Evolutionary conservation across 1,284 basidiomycete genomes (phyloP), one percentile per base, ranked within the genome.

Genomic region (Ceratobasidium sp.): DNA sequence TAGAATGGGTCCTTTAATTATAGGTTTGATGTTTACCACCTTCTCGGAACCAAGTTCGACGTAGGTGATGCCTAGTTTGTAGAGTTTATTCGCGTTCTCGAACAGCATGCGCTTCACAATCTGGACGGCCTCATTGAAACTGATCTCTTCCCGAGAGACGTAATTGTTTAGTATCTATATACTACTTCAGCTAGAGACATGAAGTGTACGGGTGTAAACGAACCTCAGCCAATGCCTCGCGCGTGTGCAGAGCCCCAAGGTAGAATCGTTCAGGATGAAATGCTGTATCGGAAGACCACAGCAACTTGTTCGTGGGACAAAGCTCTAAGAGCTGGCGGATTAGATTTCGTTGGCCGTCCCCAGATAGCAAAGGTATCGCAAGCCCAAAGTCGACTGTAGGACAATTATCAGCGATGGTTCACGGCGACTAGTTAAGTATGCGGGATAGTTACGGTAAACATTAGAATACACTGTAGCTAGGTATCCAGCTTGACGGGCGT

Each of bases 181-280:
- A 24, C 1, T 29, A 24, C 24, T 31, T n/a, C 11, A 41, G 36
- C 36, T 11, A 11, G 36, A 57, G 29, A 33, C 17, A 6, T 27
- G 6, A 15, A 6, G 15, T 56, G 17, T 6, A 17, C 7, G 6
- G 15, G 2, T 9, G 6, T 17, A 22, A 31, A 75, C 81, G 47
- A 71, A 91, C 92, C 77, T 88, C 84, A 75, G 84, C 89, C 29
- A 94, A 81, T 0, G 85, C 89, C 64, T 88, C 81, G 41, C 92
- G 86, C 1, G 89, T 87, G 81, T 93, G 92, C 0, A 87, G 65
- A 1, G 85, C 85, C 0, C 88, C 91, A 11, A 93, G 82, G 79
- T 92, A 93, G 79, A 87, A 94, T 0, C 87, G 86, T 79, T 93
- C 92, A 2, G 92, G 92, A 88, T 90, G 92, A 86, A 89, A 93